These are phyloP conservation scores for Coriolopsis trogii DNA, from an alignment of 1,284 basidiomycete species.

Conservation along the genomic window DNA sequence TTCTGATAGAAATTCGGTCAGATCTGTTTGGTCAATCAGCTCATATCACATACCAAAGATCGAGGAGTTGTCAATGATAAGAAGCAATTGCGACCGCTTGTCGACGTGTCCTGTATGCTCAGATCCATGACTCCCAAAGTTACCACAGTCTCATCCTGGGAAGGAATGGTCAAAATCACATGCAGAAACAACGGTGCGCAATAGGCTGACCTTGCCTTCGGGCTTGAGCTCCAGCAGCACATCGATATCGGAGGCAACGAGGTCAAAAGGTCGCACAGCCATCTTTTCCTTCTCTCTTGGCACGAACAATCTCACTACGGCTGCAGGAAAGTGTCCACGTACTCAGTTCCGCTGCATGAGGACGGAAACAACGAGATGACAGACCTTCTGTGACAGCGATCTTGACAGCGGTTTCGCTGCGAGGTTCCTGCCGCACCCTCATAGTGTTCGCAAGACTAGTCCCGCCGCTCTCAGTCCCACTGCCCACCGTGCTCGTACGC, in stretches of 20 bases:
- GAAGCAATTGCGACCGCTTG: slow-evolving; percentile 41
- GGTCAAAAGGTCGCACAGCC: slow-evolving; percentile 51
- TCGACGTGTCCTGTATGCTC: slow-evolving; percentile 49
- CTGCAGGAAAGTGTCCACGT: too few relatives aligned
- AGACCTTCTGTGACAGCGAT: slow-evolving; percentile 61
- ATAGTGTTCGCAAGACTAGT: slow-evolving; percentile 28
- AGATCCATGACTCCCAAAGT: slow-evolving; percentile 67
- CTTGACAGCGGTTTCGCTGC: slow-evolving; percentile 54
- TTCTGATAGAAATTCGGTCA: slow-evolving; percentile 36
- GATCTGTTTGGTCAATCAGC: not conserved
- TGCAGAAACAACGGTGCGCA: not conserved
- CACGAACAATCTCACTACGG: slow-evolving; percentile 45
- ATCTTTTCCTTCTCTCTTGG: slow-evolving; percentile 35
- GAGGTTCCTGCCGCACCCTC: slow-evolving; percentile 27
- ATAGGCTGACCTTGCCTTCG: slow-evolving; percentile 61
- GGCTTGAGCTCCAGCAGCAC: slow-evolving; percentile 68
- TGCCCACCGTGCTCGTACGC: slow-evolving; percentile 49
- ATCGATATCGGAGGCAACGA: slow-evolving; percentile 66
- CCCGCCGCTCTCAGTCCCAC: slow-evolving; percentile 40
- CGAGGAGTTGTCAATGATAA: slow-evolving; percentile 54
- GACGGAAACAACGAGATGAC: slow-evolving; percentile 9
- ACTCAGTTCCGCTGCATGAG: not conserved
- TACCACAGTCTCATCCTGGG: slow-evolving; percentile 71
- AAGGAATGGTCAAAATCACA: not conserved
- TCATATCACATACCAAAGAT: slow-evolving; percentile 49